Evolutionary conservation across 1,284 basidiomycete species (phyloP), one percentile per base, ranked within the genome.

Genomic region (Afroboletus lepidellus): DNA sequence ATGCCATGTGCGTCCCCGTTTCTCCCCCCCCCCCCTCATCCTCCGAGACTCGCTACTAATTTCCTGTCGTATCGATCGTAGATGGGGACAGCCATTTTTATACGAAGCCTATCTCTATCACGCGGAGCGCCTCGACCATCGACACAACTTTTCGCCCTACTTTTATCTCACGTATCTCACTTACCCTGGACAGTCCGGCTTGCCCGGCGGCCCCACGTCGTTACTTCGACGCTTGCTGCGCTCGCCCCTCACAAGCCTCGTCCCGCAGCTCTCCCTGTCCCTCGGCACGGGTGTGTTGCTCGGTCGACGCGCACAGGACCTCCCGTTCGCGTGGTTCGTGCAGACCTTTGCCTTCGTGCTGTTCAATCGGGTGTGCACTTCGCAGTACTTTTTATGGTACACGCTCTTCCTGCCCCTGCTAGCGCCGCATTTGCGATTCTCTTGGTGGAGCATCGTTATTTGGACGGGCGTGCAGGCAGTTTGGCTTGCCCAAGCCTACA

Each of bases 281-380:
- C 66, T 90, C 1, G 80, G 83, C 2, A 73, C 84, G 6, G 92
- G 93, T 2, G 65, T 92, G 15, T 63, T 84, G 4, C 80, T 86
- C 41, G 83, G 85, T 8, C 73, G 77, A 48, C 72, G 70, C 39
- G 72, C 67, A 46, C 65, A 72, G 23, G 75, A 87, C 41, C 74
- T 98, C 4, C 79, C 85, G 5, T 87, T 94, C 57, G 80, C 91
- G 3, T 95, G 90, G 88, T 93, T 97, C 63, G 79, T 94, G 20
- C 95, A 98, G 71, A 99, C 97, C 0, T 79, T 84, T 42, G 74
- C 83, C 0, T 99, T 99, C 65, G 94, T 98, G 15, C 76, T 92
- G 1, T 95, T 98, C 77, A 99, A 99, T 72, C 97, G 98, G 74
- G 97, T 99, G 39, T 97, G 94, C 78, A 99, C 97, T 0, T 96